Evolutionary conservation across 208 protist species (phyloP), one percentile per base, ranked within the genome.

Genomic region (Lotmaria passim): DNA sequence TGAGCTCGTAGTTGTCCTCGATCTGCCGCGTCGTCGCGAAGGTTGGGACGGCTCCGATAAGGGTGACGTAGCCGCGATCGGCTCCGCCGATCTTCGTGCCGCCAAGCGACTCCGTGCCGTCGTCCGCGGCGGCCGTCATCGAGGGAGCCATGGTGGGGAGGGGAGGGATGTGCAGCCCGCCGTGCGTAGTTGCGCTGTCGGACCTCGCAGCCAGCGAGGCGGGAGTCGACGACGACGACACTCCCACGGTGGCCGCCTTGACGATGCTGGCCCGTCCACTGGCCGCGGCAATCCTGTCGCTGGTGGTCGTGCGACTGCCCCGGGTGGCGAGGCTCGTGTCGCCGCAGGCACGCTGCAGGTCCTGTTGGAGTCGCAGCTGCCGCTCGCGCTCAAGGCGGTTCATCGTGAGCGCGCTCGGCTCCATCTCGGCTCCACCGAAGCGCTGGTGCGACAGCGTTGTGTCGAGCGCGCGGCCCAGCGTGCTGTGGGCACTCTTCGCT

Each of bases 141-240:
- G 88, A 93, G 21, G 88, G 88, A 14, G 81, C 82, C 75, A 91
- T 79, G 21, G 88, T 93, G 21, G 82, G 79, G 5, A 93, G 85
- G 41, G 61, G 64, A 15, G 85, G 78, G 7, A 93, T 74, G 24
- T 81, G 58, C 38, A 93, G 77, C 12, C 24, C 47, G 24, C 73
- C 63, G 23, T 31, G 48, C 44, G 63, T 8, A n/a, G n/a, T n/a
- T n/a, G n/a, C n/a, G n/a, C n/a, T n/a, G n/a, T n/a, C n/a, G n/a
- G n/a, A n/a, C n/a, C n/a, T n/a, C n/a, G n/a, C n/a, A n/a, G n/a
- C n/a, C n/a, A n/a, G n/a, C n/a, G n/a, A n/a, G n/a, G n/a, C n/a
- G n/a, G n/a, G n/a, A n/a, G n/a, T n/a, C 23, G 30, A 38, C 2
- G 28, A 1, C 50, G 24, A 4, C 30, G 30, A 24, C 28, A 23